A percentile compares a stretch with the other conserved stretches of the same genome.
These are phyloP conservation scores for Nemania sp. DNA, from an alignment of 2,329 filamentous ascomycete genomes.

Conservation along the genomic window DNA sequence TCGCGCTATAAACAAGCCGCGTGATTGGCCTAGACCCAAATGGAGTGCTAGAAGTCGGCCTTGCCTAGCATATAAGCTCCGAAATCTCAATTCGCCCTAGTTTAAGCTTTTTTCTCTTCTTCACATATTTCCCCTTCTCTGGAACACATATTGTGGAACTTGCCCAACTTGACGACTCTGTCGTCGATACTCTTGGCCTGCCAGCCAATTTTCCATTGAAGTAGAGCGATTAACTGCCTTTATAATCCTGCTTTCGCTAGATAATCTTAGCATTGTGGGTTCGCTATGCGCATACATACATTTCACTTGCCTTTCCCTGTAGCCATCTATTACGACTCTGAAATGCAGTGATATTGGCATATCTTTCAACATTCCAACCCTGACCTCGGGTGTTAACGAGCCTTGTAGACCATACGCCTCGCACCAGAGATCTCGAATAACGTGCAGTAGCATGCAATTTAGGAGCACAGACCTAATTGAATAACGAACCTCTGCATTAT, in stretches of 20 bases:
- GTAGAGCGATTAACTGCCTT: conserved; percentile 59
- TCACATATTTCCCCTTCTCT: conserved; percentile 55
- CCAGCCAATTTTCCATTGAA: conserved; percentile 53
- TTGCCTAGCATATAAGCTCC: conserved; percentile 17
- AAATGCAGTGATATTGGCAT: not conserved
- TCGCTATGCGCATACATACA: conserved; percentile 67
- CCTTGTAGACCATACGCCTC: no score
- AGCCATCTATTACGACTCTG: not conserved
- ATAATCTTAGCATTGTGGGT: conserved; percentile 55
- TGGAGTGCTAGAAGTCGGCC: not conserved
- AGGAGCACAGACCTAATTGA: not conserved
- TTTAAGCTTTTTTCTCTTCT: conserved; percentile 41
- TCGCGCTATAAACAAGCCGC: no score
- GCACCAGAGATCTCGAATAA: no score
- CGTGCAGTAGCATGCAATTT: not conserved
- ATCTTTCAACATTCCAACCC: no score
- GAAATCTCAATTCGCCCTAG: conserved; percentile 4
- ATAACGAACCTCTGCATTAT: conserved; percentile 12
- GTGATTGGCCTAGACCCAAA: conserved; percentile 26
- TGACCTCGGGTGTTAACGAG: no score
- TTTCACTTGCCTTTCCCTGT: no score
- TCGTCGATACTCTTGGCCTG: conserved; percentile 43
- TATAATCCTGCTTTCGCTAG: conserved; percentile 61
- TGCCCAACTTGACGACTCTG: conserved; percentile 31
- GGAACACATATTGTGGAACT: conserved; percentile 40